Evolutionary conservation across 2,329 filamentous ascomycete genomes (phyloP).

Genomic region (Fusarium kyushuense): DNA sequence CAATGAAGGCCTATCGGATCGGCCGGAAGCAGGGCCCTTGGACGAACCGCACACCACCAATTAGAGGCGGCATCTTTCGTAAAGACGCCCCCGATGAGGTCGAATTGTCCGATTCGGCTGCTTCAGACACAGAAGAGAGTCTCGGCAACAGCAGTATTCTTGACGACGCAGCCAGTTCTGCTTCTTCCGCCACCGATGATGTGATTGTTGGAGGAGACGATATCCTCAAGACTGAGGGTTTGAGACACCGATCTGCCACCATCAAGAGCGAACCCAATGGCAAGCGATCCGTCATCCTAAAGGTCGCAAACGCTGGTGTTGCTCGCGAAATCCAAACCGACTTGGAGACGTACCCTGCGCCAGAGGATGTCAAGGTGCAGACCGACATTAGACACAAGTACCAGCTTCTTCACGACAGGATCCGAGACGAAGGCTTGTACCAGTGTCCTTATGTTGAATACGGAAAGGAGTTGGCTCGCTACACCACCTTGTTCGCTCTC

Average conservation of each 20-base stretch:
- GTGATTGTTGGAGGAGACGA: conserved; percentile 10
- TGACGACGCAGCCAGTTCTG: conserved; percentile 35
- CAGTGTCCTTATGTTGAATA: conserved; percentile 70
- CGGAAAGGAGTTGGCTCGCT: conserved; percentile 68
- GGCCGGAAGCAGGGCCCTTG: conserved; percentile 68
- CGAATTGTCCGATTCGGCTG: conserved; percentile 28
- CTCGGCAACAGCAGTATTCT: conserved; percentile 5
- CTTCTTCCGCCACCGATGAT: conserved; percentile 33
- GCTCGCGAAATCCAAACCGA: conserved; percentile 51
- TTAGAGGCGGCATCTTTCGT: conserved; percentile 61
- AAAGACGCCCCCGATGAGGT: conserved; percentile 28
- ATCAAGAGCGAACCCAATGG: not conserved
- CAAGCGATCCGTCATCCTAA: conserved; percentile 22
- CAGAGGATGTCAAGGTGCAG: conserved; percentile 67
- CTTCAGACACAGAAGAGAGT: conserved; percentile 37
- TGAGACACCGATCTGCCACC: conserved; percentile 24
- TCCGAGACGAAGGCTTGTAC: conserved; percentile 69
- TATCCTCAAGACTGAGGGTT: not conserved
- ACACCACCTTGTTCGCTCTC: conserved; percentile 61
- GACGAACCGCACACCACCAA: conserved; percentile 70
- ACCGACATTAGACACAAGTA: conserved; percentile 67
- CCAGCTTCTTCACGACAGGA: conserved; percentile 64
- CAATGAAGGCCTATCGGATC: conserved; percentile 71
- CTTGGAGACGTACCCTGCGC: conserved; percentile 60
- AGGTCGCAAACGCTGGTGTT: conserved; percentile 41